These are phyloP conservation scores for Thelonectria blattea DNA, from an alignment of 2,329 filamentous ascomycete genomes.

Conservation along the genomic window DNA sequence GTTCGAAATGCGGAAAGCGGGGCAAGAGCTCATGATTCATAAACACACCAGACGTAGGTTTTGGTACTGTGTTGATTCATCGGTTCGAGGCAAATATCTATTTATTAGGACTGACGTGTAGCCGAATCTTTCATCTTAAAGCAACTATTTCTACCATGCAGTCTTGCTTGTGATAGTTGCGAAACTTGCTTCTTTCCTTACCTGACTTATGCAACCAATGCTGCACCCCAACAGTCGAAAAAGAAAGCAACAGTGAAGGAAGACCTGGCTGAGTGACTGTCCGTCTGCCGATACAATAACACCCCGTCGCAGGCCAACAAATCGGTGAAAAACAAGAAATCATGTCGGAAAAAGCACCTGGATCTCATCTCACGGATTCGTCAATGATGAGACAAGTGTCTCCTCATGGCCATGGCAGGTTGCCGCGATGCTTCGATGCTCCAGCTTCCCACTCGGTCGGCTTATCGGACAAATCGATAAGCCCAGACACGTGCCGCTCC, in stretches of 20 bases:
- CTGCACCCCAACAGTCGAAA: too few species aligned
- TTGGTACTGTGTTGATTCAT: not conserved
- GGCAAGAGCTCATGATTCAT: not conserved
- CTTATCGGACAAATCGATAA: constrained; percentile 34
- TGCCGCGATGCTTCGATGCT: not conserved
- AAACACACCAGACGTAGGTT: not conserved
- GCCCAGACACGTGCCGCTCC: constrained; percentile 27
- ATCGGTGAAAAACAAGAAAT: constrained; percentile 4
- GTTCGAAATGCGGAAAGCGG: not conserved
- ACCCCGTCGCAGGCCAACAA: constrained; percentile 14
- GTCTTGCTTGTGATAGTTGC: too few species aligned
- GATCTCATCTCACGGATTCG: not conserved
- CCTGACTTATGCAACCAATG: not conserved
- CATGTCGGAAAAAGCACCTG: not conserved
- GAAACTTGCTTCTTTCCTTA: too few species aligned
- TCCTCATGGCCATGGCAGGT: constrained; percentile 1
- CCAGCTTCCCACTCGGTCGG: not conserved
- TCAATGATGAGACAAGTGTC: not conserved
- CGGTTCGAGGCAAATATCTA: too few species aligned
- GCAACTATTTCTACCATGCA: too few species aligned
- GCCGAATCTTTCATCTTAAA: too few species aligned
- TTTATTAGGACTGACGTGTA: too few species aligned
- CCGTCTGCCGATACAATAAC: not conserved
- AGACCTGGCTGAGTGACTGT: too few species aligned
- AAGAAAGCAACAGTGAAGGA: too few species aligned